Percentiles rank a stretch among this genome's conserved stretches.
Conservation (phyloP, 805 yeast genomes). For the Lipomyces kockii region DNA sequence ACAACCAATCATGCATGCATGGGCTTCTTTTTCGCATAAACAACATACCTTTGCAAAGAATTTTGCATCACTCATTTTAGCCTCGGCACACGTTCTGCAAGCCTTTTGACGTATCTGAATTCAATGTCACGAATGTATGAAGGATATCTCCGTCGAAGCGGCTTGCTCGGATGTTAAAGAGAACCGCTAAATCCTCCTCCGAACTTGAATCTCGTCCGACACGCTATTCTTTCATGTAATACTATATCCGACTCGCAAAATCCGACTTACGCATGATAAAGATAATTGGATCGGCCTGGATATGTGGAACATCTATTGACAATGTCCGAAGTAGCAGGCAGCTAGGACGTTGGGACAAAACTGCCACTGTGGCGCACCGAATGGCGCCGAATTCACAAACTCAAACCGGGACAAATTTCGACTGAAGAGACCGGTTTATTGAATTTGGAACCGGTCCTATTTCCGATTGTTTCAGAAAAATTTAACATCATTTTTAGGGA, state of each 20-base stretch:
- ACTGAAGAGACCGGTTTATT: too few relatives aligned
- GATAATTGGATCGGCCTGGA: not conserved
- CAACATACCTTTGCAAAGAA: slow-evolving; percentile 40
- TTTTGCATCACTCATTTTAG: slow-evolving; percentile 42
- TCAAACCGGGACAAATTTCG: too few relatives aligned
- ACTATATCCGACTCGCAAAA: not conserved
- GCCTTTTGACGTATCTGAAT: not conserved
- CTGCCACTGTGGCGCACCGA: too few relatives aligned
- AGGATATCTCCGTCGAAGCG: not conserved
- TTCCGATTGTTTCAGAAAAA: too few relatives aligned
- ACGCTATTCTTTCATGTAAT: not conserved
- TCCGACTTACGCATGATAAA: not conserved
- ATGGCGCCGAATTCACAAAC: too few relatives aligned
- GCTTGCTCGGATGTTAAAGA: not conserved
- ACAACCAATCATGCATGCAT: not conserved
- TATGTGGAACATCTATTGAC: not conserved
- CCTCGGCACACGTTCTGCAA: not conserved
- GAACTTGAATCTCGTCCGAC: not conserved
- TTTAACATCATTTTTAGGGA: too few relatives aligned
- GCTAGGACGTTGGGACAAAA: too few relatives aligned
- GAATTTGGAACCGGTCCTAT: too few relatives aligned
- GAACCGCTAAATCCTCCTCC: not conserved
- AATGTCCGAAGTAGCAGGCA: not conserved
- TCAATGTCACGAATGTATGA: not conserved
- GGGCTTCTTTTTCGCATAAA: not conserved